Evolutionary conservation across 257 asterid species (phyloP), one percentile per base, ranked within the genome.

Genomic region (Paulownia fortunei): DNA sequence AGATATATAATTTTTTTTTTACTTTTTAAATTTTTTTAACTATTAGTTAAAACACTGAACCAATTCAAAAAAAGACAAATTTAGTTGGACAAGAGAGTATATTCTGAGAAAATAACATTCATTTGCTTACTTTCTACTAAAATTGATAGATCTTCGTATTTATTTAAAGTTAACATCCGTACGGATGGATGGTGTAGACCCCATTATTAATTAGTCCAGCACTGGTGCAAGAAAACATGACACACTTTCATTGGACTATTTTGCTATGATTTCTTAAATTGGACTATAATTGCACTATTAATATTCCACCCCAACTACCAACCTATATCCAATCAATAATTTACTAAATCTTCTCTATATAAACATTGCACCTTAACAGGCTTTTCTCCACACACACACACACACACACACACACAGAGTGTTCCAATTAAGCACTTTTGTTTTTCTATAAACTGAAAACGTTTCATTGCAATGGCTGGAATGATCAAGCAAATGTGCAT

Each of bases 401-500:
- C 51, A 3, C 15, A 10, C 15, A 10, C 51, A 24, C 41, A 13
- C 0, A 26, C 15, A 26, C 44, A 26, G 59, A 52, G 12, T 12
- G 18, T 26, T 23, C 32, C n/a, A 56, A 27, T 36, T 44, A 9
- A 10, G 0, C 8, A 41, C 46, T 41, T 47, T 0, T 3, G n/a
- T 16, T 32, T 62, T 6, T 62, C 69, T 30, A 13, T 8, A 62
- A n/a, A n/a, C n/a, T n/a, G n/a, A n/a, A n/a, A n/a, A 1, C 4
- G 6, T 15, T 47, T 10, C 2, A 23, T n/a, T 54, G n/a, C 62
- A 12, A 34, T 52, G 27, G 61, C 30, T 24, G 69, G 19, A 34
- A 61, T 13, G 19, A 16, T 70, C 10, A 79, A 62, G 74, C 10
- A 58, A 10, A 27, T 62, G 58, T 79, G 69, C 63, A 24, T 79